Base-by-base conservation (phyloP, 2,329 filamentous ascomycete genomes). In the Xylariaceae sp. region DNA sequence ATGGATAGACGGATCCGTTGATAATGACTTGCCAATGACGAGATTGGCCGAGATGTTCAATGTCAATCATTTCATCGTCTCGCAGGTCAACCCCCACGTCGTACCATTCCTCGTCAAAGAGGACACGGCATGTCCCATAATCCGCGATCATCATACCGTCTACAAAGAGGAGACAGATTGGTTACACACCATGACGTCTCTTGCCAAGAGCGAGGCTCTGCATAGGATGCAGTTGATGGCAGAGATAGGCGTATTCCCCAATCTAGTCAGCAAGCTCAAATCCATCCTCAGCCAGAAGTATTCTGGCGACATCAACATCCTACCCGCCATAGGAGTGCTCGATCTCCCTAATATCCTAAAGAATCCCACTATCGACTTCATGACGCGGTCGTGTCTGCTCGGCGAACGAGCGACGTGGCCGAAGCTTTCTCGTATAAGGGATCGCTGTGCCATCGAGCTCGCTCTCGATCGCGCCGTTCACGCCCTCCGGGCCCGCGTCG, bases 41-140 rank as follows among this genome's bases (percentile, higher is more conserved):
- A 82, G 89, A 2, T 75, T 97, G 14, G 85, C 90, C 1, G 90
- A 96, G 64, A 91, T 96, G 87, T 96, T 96, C 75, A 96, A 96
- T 63, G 91, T 96, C 65, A 96, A 96, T 63, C 92, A 96, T 66
- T 96, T 96, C 64, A 96, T 97, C 58, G 92, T 96, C 15, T 96
- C 90, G 0, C 92, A 97, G 66, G 90, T 96, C 44, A 97, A 97
- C 61, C 92, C 92, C 0, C 92, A 97, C 61, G 89, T 96, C 9
- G 82, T 95, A 0, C 89, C 90, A 0, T 96, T 97, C 61, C 72
- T 96, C 14, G 76, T 81, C 14, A 87, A 85, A 57, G 88, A 95
- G 50, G 87, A 90, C 53, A 76, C 78, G 22, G 67, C 79, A 1
- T 69, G 70, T 6, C 71, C 75, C 5, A 62, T 66, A 5, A 62